These are phyloP conservation scores for Agarophyton chilense DNA, from an alignment of 23 red algal species.

Conservation along the genomic window DNA sequence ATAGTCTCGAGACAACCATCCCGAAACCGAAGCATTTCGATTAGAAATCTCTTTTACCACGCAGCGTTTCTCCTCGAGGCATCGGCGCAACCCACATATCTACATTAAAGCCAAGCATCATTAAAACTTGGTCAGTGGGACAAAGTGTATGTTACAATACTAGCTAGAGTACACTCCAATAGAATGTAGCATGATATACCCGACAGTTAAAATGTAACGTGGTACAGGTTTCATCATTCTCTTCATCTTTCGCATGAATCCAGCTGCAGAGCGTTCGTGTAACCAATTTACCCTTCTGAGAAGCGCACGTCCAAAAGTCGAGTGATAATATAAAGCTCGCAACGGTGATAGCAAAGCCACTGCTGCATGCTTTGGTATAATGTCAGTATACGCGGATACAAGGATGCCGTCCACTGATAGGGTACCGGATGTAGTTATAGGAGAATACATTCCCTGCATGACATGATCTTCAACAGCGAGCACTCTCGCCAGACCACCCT, in stretches of 20 bases:
- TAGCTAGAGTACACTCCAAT: neutral
- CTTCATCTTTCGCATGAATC: neutral
- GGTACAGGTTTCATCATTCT: neutral
- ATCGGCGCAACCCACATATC: no score
- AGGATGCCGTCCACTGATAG: conserved; percentile 40
- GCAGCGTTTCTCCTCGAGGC: neutral
- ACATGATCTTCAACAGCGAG: conserved; percentile 10
- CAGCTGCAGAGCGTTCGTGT: conserved; percentile 18
- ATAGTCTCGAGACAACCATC: neutral
- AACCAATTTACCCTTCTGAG: neutral
- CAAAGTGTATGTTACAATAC: neutral
- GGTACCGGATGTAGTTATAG: conserved; percentile 10
- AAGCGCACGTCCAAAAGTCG: neutral
- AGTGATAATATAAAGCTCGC: conserved; percentile 21
- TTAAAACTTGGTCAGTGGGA: no score
- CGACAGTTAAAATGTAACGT: neutral
- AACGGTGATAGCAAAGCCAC: conserved; percentile 27
- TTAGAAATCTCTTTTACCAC: neutral
- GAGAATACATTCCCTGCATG: conserved; percentile 47
- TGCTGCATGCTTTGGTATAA: conserved; percentile 7
- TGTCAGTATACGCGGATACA: conserved; percentile 42
- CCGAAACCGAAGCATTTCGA: neutral
- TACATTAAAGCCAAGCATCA: no score
- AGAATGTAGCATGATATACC: neutral
- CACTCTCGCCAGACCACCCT: conserved; percentile 17